Base-by-base conservation (phyloP, 441 rosid species). In the Macaranga tanarius region DNA sequence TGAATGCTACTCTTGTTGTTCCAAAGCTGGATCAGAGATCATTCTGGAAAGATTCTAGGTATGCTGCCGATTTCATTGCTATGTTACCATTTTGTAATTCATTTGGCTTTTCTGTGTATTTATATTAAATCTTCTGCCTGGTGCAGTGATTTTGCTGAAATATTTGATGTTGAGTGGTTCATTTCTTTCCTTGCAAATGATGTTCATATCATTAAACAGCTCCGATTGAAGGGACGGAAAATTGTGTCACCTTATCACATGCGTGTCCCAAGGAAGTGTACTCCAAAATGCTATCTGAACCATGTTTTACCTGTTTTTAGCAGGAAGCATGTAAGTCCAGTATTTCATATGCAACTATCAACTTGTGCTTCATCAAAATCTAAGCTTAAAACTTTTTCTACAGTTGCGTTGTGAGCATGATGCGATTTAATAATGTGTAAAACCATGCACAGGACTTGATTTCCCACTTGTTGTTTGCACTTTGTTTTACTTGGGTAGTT, bases 41-140 rank as follows among this genome's bases (percentile, higher is more conserved):
- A 0, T 95, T 88, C 75, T 95, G 99, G 99, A 91, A 87, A 79
- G 99, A 95, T 79, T 76, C 91, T 5, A 95, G 99, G 99, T 95
- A 74, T n/a, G 86, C 62, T 19, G 52, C 76, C 56, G 16, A 40
- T 52, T 45, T 70, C 54, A 71, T 48, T 38, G 75, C 45, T 31
- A 66, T 71, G 57, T 59, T 42, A 22, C 31, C 71, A 68, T 61
- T 76, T 42, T 31, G 10, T 42, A 50, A 61, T 40, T 67, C 31
- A 65, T 9, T 63, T 71, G 15, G 19, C 54, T 56, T 40, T 69
- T 48, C 42, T 45, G 26, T 73, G 54, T 40, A 61, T 66, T 78
- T 61, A 74, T 74, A 51, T 54, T 31, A 62, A 19, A 56, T 73
- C 11, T 69, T 45, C 48, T 55, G n/a, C 70, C 70, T 47, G 65